Evolutionary conservation across 306 rosid species (phyloP).

Genomic region (Vigna radiata): DNA sequence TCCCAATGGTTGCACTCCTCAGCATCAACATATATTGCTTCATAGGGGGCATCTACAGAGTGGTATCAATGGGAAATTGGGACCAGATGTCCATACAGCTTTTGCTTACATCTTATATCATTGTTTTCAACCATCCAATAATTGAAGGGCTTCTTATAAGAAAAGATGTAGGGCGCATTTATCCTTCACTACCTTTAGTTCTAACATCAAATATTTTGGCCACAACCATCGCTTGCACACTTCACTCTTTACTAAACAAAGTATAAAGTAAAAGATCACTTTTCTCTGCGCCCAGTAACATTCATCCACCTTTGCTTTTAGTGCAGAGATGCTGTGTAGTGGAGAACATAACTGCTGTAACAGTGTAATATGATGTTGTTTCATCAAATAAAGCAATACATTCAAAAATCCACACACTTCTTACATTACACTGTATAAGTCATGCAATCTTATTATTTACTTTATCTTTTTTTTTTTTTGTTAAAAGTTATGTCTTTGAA

Average conservation of each 20-base stretch:
- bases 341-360: background rate
- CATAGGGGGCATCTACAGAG: slow-evolving; percentile 49
- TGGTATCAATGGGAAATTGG: slow-evolving; percentile 46
- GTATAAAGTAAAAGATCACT: slow-evolving; percentile 26
- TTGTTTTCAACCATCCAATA: slow-evolving; percentile 41
- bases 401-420: no score
- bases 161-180: slow-evolving; percentile 47
- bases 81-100: slow-evolving; percentile 46
- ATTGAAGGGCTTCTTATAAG: slow-evolving; percentile 40
- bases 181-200: slow-evolving; percentile 35
- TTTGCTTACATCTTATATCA: slow-evolving; percentile 39
- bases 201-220: slow-evolving; percentile 37
- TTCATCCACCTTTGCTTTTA: slow-evolving; percentile 1
- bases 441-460: no score
- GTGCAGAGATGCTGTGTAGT: background rate
- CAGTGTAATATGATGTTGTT: background rate
- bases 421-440: no score
- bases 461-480: no score
- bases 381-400: no score
- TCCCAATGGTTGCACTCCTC: slow-evolving; percentile 55
- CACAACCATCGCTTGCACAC: slow-evolving; percentile 18
- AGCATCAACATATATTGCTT: slow-evolving; percentile 53
- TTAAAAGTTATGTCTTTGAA: no score
- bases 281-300: background rate
- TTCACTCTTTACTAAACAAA: slow-evolving; percentile 33